Evolutionary conservation across 1,139 yeast species (phyloP).

Genomic region (Debaryomyces nepalensis): DNA sequence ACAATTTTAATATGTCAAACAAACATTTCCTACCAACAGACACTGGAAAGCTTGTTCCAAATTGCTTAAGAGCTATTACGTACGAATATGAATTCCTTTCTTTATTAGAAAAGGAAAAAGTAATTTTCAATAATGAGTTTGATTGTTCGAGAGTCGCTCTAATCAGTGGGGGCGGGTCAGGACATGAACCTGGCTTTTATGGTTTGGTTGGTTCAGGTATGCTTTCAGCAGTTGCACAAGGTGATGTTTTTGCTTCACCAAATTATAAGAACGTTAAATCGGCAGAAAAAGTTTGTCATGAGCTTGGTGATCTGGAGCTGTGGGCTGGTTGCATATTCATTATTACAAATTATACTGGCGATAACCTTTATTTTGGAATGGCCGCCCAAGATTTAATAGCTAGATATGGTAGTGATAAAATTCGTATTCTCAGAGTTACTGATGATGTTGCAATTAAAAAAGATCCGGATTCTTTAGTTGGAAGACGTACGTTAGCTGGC

Average conservation of each 20-base stretch:
- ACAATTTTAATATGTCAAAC: not conserved
- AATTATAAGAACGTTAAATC: slow-evolving; percentile 45
- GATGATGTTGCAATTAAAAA: slow-evolving; percentile 55
- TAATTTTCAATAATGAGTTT: slow-evolving; percentile 36
- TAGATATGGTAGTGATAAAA: slow-evolving; percentile 19
- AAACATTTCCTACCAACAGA: slow-evolving; percentile 29
- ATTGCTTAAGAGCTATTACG: slow-evolving; percentile 23
- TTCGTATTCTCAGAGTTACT: slow-evolving; percentile 32
- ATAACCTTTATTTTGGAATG: slow-evolving; percentile 39
- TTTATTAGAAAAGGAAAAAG: slow-evolving; percentile 37
- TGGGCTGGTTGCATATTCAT: slow-evolving; percentile 29
- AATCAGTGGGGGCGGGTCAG: slow-evolving; percentile 51
- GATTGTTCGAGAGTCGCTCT: slow-evolving; percentile 34
- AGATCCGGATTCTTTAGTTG: slow-evolving; percentile 47
- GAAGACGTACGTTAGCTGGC: slow-evolving; percentile 56
- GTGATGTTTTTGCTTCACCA: slow-evolving; percentile 52
- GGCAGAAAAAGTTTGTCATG: slow-evolving; percentile 30
- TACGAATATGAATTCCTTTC: slow-evolving; percentile 22
- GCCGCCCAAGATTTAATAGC: slow-evolving; percentile 19
- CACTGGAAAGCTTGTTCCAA: slow-evolving; percentile 23
- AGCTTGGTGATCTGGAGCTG: slow-evolving; percentile 20
- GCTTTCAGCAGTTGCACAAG: slow-evolving; percentile 51
- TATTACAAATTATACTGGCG: slow-evolving; percentile 37
- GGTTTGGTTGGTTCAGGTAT: slow-evolving; percentile 51
- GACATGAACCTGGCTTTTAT: slow-evolving; percentile 53